Conservation (phyloP, 2,329 filamentous ascomycete species). For the Aspergillus arachidicola region DNA sequence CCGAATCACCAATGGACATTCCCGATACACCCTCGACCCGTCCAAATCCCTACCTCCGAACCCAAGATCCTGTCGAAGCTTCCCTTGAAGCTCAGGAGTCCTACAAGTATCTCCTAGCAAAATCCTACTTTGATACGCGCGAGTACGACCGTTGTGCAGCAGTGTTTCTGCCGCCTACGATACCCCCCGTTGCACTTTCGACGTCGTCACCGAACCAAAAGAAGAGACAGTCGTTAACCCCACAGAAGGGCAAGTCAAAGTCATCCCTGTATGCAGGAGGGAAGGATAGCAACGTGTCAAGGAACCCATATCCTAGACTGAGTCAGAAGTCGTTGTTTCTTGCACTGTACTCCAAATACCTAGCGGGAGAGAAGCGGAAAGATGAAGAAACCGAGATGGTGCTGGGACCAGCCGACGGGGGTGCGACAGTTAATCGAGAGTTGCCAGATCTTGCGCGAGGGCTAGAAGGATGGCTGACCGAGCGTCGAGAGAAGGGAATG, state of each 20-base stretch:
- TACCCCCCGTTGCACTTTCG: slow-evolving; percentile 66
- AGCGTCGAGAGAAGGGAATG: slow-evolving; percentile 63
- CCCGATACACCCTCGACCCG: slow-evolving; percentile 52
- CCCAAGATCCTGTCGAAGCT: slow-evolving; percentile 71
- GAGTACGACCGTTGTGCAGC: slow-evolving; percentile 93
- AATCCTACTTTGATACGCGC: slow-evolving; percentile 91
- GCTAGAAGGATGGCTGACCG: slow-evolving; percentile 78
- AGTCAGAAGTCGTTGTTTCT: slow-evolving; percentile 94
- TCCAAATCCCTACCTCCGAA: slow-evolving; percentile 55
- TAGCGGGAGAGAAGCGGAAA: slow-evolving; percentile 93
- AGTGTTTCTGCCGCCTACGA: slow-evolving; percentile 80
- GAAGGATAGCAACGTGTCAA: slow-evolving; percentile 35
- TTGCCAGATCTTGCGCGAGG: slow-evolving; percentile 73
- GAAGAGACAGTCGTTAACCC: slow-evolving; percentile 42
- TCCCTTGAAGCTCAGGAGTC: slow-evolving; percentile 76
- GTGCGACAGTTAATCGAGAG: slow-evolving; percentile 82
- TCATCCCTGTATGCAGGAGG: slow-evolving; percentile 39
- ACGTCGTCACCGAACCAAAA: slow-evolving; percentile 40
- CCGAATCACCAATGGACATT: slow-evolving; percentile 62
- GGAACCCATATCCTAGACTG: slow-evolving; percentile 54
- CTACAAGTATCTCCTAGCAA: slow-evolving; percentile 83
- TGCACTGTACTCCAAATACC: slow-evolving; percentile 86
- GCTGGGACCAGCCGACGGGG: slow-evolving; percentile 86
- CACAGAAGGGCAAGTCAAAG: slow-evolving; percentile 66
- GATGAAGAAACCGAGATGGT: slow-evolving; percentile 98